These are phyloP conservation scores for Solanum chmielewskii DNA, from an alignment of 257 asterid species.

Conservation along the genomic window DNA sequence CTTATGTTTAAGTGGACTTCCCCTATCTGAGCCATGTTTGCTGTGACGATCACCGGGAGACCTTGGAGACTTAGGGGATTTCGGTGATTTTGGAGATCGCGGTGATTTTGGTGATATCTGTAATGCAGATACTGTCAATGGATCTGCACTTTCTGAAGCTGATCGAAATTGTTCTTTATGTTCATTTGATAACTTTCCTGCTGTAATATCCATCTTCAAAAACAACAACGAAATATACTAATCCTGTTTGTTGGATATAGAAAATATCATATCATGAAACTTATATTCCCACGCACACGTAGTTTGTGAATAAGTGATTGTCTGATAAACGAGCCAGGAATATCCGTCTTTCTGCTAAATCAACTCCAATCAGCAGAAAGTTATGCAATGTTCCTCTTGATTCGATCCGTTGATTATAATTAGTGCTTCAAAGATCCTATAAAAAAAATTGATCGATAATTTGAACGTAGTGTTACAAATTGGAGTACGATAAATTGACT, in stretches of 20 bases:
- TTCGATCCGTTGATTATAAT: background rate
- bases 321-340: background rate
- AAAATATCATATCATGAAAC: background rate
- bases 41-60: constrained; percentile 20
- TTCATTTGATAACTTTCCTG: constrained; percentile 44
- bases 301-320: background rate
- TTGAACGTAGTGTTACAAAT: background rate
- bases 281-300: background rate
- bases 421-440: background rate
- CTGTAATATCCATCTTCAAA: constrained; percentile 31
- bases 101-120: constrained; percentile 31
- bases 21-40: constrained; percentile 17
- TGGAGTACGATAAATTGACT: background rate
- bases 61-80: constrained; percentile 26
- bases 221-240: background rate
- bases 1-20: constrained; percentile 51
- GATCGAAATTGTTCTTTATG: constrained; percentile 44
- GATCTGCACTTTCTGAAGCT: constrained; percentile 52
- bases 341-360: background rate
- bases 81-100: background rate
- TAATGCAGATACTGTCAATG: constrained; percentile 31
- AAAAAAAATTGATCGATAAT: background rate
- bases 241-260: background rate
- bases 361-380: background rate
- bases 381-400: background rate